Conservation (phyloP, 129 eudicot species). For the Artemisia annua region DNA sequence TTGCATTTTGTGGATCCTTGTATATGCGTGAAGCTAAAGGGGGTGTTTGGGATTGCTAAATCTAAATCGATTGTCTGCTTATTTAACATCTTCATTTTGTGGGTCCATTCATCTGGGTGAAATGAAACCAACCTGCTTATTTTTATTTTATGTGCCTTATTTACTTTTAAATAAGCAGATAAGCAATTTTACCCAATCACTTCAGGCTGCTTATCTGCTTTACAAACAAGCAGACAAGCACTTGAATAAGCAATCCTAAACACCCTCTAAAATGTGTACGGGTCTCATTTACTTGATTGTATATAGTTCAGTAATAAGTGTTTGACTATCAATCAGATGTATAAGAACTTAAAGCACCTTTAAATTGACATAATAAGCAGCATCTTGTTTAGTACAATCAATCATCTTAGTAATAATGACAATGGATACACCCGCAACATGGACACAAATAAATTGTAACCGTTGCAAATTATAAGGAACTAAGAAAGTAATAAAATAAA, state of each 20-base stretch:
- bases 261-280: not conserved
- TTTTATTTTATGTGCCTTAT: no score
- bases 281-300: not conserved
- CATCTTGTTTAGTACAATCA: constrained; percentile 9
- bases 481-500: not conserved
- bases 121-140: no score
- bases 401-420: not conserved
- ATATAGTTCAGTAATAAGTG: not conserved
- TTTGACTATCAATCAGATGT: not conserved
- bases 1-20: not conserved
- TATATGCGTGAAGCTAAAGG: no score
- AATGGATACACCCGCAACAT: not conserved
- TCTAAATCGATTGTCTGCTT: not conserved
- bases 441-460: not conserved
- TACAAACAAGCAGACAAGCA: no score
- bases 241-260: no score
- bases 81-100: constrained; percentile 4
- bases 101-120: not conserved
- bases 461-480: not conserved
- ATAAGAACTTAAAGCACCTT: not conserved
- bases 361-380: not conserved
- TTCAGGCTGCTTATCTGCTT: no score
- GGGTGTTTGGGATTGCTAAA: no score
- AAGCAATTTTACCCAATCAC: no score
- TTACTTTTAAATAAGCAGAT: no score